phyloP scores from a whole-genome alignment of 148 eudicot genomes.

The Vaccinium vitisidaea region DNA sequence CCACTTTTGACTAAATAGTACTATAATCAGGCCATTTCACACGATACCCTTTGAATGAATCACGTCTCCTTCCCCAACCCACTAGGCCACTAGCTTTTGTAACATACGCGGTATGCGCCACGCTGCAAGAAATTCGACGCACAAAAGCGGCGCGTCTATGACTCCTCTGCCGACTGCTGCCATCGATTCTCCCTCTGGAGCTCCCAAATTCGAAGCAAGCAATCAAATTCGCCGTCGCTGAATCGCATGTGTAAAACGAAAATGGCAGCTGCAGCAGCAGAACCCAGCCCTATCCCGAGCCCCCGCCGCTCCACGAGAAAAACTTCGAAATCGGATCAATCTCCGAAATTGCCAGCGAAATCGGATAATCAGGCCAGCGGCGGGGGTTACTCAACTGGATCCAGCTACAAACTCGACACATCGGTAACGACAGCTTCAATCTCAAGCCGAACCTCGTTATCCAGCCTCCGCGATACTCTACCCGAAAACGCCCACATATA shows the following conservation, averaged over 20 bases:
- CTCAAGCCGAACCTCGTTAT: constrained; percentile 45
- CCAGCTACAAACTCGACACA: constrained; percentile 30
- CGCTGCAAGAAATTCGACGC: too few relatives aligned
- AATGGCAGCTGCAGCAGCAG: constrained; percentile 25
- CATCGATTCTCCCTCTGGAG: not conserved
- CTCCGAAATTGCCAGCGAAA: not conserved
- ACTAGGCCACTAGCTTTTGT: not conserved
- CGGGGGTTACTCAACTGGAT: constrained; percentile 21
- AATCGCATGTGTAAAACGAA: constrained; percentile 40
- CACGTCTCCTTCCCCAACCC: not conserved
- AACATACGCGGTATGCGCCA: too few relatives aligned
- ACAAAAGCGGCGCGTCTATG: not conserved
- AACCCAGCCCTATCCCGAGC: constrained; percentile 10
- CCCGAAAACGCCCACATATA: constrained; percentile 69
- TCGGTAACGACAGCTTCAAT: constrained; percentile 39
- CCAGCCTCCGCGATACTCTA: constrained; percentile 57
- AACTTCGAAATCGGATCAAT: not conserved
- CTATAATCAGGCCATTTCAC: not conserved
- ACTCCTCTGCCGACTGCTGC: not conserved
- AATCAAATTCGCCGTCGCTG: not conserved
- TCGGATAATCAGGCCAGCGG: constrained; percentile 1
- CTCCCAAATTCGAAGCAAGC: not conserved
- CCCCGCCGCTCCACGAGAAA: not conserved
- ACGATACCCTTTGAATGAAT: not conserved
- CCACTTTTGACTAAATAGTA: not conserved